Evolutionary conservation across 176 grass and related monocot species (phyloP), one percentile per base, ranked within the genome.

Genomic region (Chrysopogon serrulatus): DNA sequence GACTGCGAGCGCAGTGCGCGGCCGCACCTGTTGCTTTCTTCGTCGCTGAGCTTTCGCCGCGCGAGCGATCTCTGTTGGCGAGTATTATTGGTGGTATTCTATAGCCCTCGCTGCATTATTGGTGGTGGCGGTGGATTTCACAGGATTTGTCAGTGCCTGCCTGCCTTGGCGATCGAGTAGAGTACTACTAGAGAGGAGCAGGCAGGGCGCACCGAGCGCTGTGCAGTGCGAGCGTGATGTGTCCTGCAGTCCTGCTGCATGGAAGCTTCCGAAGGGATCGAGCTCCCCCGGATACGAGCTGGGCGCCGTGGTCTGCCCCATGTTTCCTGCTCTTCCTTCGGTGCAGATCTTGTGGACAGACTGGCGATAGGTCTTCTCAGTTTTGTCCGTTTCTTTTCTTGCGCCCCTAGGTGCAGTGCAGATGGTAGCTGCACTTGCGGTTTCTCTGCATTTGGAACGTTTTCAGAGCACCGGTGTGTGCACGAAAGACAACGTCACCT

Each of bases 221-320:
- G 30, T 21, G 45, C 43, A 67, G 71, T 68, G 83, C 65, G 16
- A 59, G 47, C 63, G 35, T 57, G 45, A 64, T 60, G 65, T 36
- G 76, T 14, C 41, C 61, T 63, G 71, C 33, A 16, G 49, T n/a
- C 82, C n/a, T n/a, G 65, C 65, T 64, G 84, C 56, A 82, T 53
- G 83, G 83, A 82, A 86, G 83, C 78, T 86, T 90, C 88, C 71
- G 64, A 71, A 47, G 43, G n/a, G n/a, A n/a, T n/a, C 12, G 78
- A 86, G 83, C 88, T 86, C 39, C 88, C 83, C 79, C 79, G 88
- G 79, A 36, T 86, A 36, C 65, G 27, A 90, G 64, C 78, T 63
- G 47, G 31, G 56, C n/a, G 10, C 12, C 13, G 3, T 36, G 87
- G 79, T 84, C 65, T 83, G 86, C 17, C 41, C 68, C 59, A 59